Evolutionary conservation across 352 stramenopile genomes (phyloP), one percentile per base, ranked within the genome.

Genomic region (Pythium pectinolyticum): DNA sequence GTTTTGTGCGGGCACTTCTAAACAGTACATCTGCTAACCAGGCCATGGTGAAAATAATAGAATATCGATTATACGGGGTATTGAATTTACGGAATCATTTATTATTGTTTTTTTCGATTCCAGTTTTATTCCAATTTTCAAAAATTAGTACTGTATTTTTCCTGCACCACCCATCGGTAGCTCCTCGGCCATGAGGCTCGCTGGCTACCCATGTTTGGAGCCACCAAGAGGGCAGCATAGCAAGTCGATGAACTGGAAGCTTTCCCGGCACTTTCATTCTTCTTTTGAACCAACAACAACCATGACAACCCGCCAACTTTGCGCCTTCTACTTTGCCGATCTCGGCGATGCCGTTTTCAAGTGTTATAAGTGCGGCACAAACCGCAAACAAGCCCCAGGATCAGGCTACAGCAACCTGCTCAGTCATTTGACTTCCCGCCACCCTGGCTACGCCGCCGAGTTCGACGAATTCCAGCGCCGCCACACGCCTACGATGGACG

Each of bases 321-420:
- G 7, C 32, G 32, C 7, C 7, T 71, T 68, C 48, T 65, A 68
- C 32, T 72, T 52, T 41, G 45, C 53, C 37, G 3, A 8, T 6
- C 12, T 49, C 19, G 41, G 61, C 17, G 27, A 52, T 25, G 65
- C 47, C 19, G 17, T 61, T n/a, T 63, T 54, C 34, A 14, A 48
- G 5, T 68, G 65, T 39, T 68, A 68, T 27, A 61, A 68, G 22
- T 72, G 58, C 41, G 52, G 49, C 31, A 22, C 41, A 31, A 12
- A 12, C 11, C 64, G 58, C 34, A 72, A 72, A 32, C 65, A 67
- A 56, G 57, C 65, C 27, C 50, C 47, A 14, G 11, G 45, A 12
- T 57, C 60, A 27, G 60, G 60, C 45, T 62, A 57, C 51, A 52
- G 51, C 17, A 62, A 67, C 60, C 51, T 67, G 15, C 37, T 57